Percentiles rank a stretch among this genome's conserved stretches.
Conservation (phyloP, 2,329 filamentous ascomycete species). For the Boeremia lycopersici region DNA sequence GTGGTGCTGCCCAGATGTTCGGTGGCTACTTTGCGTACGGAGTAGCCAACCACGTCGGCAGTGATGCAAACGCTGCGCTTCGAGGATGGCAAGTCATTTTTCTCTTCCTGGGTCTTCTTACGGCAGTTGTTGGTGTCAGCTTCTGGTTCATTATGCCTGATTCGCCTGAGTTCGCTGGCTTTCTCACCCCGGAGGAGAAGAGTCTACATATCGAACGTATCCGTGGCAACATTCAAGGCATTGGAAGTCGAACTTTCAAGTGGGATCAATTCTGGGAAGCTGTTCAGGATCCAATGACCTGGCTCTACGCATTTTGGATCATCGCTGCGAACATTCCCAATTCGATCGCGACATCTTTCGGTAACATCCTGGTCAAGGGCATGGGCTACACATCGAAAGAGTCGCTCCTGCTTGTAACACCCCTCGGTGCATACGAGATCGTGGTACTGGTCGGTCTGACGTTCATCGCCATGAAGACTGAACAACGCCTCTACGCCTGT, state of each 20-base stretch:
- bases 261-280: slow-evolving; percentile 45
- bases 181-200: slow-evolving; percentile 41
- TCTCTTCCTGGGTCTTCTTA: slow-evolving; percentile 47
- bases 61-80: slow-evolving; percentile 49
- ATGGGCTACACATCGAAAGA: slow-evolving; percentile 45
- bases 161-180: slow-evolving; percentile 36
- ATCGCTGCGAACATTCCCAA: slow-evolving; percentile 49
- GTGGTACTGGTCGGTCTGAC: slow-evolving; percentile 47
- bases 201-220: slow-evolving; percentile 42
- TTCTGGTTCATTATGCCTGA: slow-evolving; percentile 49
- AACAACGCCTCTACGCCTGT: slow-evolving; percentile 34
- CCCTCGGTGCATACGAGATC: slow-evolving; percentile 48
- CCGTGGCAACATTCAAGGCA: slow-evolving; percentile 46
- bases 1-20: slow-evolving; percentile 25
- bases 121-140: slow-evolving; percentile 50
- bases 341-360: slow-evolving; percentile 47
- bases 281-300: slow-evolving; percentile 44
- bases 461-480: slow-evolving; percentile 46
- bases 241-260: slow-evolving; percentile 45
- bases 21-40: slow-evolving; percentile 47
- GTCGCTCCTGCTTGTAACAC: slow-evolving; percentile 32
- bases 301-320: slow-evolving; percentile 45
- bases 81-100: slow-evolving; percentile 51
- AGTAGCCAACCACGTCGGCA: slow-evolving; percentile 54
- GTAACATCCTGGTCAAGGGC: slow-evolving; percentile 47